Evolutionary conservation across 257 asterid genomes (phyloP).

Genomic region (Sherardia arvensis): DNA sequence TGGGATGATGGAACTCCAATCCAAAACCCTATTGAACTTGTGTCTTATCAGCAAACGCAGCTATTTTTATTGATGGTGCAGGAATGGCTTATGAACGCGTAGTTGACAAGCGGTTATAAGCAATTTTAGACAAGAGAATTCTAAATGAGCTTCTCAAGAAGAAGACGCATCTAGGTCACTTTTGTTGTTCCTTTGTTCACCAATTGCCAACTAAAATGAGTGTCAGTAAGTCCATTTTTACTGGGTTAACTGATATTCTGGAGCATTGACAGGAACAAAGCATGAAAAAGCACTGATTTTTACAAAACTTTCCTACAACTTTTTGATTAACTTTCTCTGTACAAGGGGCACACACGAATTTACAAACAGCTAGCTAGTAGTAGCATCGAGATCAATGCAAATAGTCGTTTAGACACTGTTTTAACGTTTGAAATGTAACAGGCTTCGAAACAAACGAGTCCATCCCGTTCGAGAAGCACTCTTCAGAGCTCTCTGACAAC

Average conservation of each 20-base stretch:
- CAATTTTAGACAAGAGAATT: too few species aligned
- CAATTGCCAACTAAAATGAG: neutral
- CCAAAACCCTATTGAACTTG: too few species aligned
- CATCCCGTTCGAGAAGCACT: conserved; percentile 88
- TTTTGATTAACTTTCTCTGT: conserved; percentile 29
- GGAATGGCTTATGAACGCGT: too few species aligned
- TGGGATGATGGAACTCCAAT: too few species aligned
- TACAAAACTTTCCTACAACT: conserved; percentile 68
- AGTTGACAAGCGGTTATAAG: too few species aligned
- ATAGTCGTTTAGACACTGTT: conserved; percentile 57
- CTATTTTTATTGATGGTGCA: too few species aligned
- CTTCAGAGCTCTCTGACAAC: conserved; percentile 76
- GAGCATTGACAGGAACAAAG: neutral
- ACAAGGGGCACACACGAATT: conserved; percentile 34
- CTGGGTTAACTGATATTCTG: neutral
- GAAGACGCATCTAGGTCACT: too few species aligned
- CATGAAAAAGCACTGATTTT: conserved; percentile 6
- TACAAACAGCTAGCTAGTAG: conserved; percentile 21
- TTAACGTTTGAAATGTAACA: conserved; percentile 55
- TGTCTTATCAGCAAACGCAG: too few species aligned
- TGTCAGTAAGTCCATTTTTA: neutral
- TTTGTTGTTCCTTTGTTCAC: neutral
- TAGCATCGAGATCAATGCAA: conserved; percentile 27
- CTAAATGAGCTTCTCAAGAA: too few species aligned
- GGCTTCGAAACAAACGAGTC: conserved; percentile 92